Base-by-base conservation (phyloP, 805 yeast genomes). In the Candida coquimbonensis region DNA sequence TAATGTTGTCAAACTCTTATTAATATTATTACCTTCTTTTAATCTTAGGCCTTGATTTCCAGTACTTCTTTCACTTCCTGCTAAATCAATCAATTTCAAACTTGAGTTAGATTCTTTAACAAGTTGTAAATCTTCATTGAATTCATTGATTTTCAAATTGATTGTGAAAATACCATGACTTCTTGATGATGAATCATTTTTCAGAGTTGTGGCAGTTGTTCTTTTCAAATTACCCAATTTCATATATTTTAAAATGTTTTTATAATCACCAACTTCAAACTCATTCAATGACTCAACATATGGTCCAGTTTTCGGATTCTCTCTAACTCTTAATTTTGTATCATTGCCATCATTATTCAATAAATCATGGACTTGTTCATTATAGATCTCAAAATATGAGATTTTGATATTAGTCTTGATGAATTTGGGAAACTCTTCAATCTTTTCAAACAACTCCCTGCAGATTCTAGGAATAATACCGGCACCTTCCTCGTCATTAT, bases 121-220 rank as follows among this genome's bases (percentile, higher is more conserved):
- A 2, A 75, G 63, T 11, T 67, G 69, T 4, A 75, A 71, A 21
- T 56, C 56, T 48, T 43, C 53, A 40, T 50, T 64, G 38, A 56
- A 60, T 50, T 75, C 80, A 17, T 80, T 80, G 54, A 84, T 91
- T 47, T 75, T 71, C 41, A 87, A 66, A 4, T 69, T 65, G 17
- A 87, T 60, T 0, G 87, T 81, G 47, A 86, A 73, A 1, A 87
- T 84, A 0, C 95, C 91, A 58, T 87, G 96, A 0, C 93, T 84
- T 50, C 96, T 69, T 1, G 90, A 82, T 35, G 90, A 82, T 19
- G 71, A 67, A 41, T 78, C 81, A 62, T 87, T 87, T 82, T 83
- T 77, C 39, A 74, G 72, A 0, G 95, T 87, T 3, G 84, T 63
- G 0, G 90, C 95, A 0, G 87, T 81, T 2, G 84, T 77, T 44